Evolutionary conservation across 2,329 filamentous ascomycete species (phyloP).

Genomic region (Colletotrichum phormii): DNA sequence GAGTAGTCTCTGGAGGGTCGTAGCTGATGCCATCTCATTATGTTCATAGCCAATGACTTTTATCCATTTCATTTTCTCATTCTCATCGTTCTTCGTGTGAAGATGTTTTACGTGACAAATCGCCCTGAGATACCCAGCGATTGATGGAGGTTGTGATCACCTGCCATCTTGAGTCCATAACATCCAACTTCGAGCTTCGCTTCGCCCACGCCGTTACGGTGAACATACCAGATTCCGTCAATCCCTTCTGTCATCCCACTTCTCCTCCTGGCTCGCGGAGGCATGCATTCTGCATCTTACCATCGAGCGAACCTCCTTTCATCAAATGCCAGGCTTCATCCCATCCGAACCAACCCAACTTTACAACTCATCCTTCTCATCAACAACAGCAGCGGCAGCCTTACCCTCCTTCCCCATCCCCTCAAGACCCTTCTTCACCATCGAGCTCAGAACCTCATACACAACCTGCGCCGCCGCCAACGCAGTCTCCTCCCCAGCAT

Average conservation of each 20-base stretch:
- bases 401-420: constrained; percentile 50
- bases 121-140: neutral
- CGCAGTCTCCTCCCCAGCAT: constrained; percentile 81
- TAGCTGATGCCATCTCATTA: neutral
- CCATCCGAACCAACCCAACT: neutral
- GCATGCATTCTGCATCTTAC: neutral
- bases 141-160: neutral
- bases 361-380: constrained; percentile 52
- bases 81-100: neutral
- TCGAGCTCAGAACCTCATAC: constrained; percentile 85
- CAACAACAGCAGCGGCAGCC: constrained; percentile 34
- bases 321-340: neutral
- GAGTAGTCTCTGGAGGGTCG: neutral
- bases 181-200: neutral
- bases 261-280: neutral
- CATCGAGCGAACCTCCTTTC: neutral
- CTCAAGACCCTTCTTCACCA: constrained; percentile 67
- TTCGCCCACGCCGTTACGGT: neutral
- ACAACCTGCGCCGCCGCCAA: constrained; percentile 86
- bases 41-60: neutral
- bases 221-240: neutral
- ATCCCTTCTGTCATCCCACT: neutral
- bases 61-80: neutral
- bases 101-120: neutral
- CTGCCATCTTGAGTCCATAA: neutral